Evolutionary conservation across 805 yeast species (phyloP).

Genomic region (Kazachstania taianensis): DNA sequence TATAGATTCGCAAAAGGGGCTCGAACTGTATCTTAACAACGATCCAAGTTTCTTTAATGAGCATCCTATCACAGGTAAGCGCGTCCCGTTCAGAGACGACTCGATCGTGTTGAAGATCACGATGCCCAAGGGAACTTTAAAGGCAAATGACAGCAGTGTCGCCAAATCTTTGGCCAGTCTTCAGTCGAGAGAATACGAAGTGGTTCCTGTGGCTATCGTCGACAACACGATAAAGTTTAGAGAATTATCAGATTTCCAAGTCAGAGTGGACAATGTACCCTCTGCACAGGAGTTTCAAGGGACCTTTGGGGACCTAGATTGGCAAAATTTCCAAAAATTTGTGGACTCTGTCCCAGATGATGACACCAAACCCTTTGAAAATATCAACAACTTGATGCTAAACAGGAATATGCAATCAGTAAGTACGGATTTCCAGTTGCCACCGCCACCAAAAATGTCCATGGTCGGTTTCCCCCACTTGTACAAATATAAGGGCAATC

Average conservation of each 20-base stretch:
- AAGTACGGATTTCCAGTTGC: conserved; percentile 33
- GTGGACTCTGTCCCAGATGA: conserved; percentile 30
- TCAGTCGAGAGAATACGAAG: conserved; percentile 32
- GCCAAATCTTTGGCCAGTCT: conserved; percentile 33
- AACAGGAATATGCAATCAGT: conserved; percentile 18
- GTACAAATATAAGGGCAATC: conserved; percentile 69
- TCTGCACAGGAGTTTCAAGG: conserved; percentile 32
- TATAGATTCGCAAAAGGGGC: conserved; percentile 18
- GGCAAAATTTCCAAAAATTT: conserved; percentile 23
- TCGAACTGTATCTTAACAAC: conserved; percentile 29
- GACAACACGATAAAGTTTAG: conserved; percentile 67
- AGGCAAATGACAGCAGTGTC: conserved; percentile 34
- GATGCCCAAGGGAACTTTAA: conserved; percentile 46
- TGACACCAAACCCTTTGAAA: conserved; percentile 32
- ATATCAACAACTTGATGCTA: conserved; percentile 20
- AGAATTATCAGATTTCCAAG: conserved; percentile 83
- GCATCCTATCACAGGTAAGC: conserved; percentile 54
- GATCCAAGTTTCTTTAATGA: conserved; percentile 32
- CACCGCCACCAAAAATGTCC: conserved; percentile 83
- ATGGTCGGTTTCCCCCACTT: conserved; percentile 65
- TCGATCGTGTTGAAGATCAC: conserved; percentile 49
- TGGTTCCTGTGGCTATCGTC: conserved; percentile 57
- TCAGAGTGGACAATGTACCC: conserved; percentile 46
- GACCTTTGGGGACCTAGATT: conserved; percentile 24
- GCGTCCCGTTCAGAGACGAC: conserved; percentile 38